A percentile compares a stretch with the other conserved stretches of the same genome.
phyloP scores from a whole-genome alignment of 176 grass and related monocot species.

The Aegilops tauschii region DNA sequence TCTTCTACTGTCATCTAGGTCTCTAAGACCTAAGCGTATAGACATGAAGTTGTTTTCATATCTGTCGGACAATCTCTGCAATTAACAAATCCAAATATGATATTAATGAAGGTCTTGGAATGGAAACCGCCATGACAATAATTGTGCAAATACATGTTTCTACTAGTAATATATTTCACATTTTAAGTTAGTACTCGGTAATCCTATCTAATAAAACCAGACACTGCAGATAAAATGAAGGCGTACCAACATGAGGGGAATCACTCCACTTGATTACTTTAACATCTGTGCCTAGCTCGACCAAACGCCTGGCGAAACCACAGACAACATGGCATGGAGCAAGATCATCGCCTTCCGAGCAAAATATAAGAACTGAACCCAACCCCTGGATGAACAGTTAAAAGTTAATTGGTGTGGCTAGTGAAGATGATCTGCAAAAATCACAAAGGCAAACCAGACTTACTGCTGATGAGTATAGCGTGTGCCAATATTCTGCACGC shows the following conservation, averaged over 20 bases:
- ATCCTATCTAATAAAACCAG: neutral
- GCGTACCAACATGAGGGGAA: conserved; percentile 66
- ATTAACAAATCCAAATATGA: conserved; percentile 6
- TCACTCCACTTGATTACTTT: conserved; percentile 77
- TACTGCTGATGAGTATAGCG: conserved; percentile 85
- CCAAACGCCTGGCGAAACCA: conserved; percentile 62
- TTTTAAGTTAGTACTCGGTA: conserved; percentile 1
- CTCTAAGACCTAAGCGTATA: neutral
- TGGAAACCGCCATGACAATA: neutral
- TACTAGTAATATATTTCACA: neutral
- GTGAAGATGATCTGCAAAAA: neutral
- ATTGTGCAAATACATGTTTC: conserved; percentile 2
- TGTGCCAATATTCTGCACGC: conserved; percentile 88
- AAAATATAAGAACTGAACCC: conserved; percentile 88
- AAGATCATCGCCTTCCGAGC: conserved; percentile 85
- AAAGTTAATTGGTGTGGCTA: neutral
- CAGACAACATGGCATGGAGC: conserved; percentile 75
- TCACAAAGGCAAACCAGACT: conserved; percentile 12
- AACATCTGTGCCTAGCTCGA: conserved; percentile 75
- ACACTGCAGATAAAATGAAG: conserved; percentile 11
- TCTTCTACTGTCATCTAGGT: neutral
- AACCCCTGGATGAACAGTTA: conserved; percentile 55
- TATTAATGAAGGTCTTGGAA: neutral
- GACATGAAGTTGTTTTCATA: neutral
- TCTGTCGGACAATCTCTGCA: neutral